These are phyloP conservation scores for Eutrema salsugineum DNA, from an alignment of 441 rosid species.

Conservation along the genomic window DNA sequence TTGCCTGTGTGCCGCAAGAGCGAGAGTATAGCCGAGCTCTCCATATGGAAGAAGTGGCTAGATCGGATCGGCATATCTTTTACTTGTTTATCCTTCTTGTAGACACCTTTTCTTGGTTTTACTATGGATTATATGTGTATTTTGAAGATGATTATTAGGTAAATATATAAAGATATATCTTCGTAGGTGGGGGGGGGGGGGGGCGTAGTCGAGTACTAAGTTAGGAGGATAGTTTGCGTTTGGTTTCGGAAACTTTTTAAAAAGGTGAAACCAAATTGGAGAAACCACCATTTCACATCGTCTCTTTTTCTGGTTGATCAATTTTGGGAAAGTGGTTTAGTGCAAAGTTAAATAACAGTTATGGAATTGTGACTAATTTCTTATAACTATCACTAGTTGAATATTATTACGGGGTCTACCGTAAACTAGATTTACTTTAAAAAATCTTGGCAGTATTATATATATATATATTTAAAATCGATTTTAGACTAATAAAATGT, in stretches of 20 bases:
- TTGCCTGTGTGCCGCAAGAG: conserved; percentile 51
- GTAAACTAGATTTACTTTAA: no score
- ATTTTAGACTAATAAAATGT: no score
- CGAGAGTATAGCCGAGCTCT: conserved; percentile 61
- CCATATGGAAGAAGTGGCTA: conserved; percentile 70
- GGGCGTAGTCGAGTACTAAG: conserved; percentile 20
- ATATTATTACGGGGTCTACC: no score
- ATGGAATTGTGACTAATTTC: no score
- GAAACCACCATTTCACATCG: conserved; percentile 9
- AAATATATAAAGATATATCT: conserved; percentile 12
- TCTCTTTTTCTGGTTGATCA: conserved; percentile 4
- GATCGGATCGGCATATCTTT: conserved; percentile 48
- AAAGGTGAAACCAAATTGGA: conserved; percentile 27
- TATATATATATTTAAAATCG: no score
- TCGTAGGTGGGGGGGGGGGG: background rate
- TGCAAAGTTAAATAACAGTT: no score
- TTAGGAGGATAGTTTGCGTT: conserved; percentile 45
- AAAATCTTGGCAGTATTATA: no score
- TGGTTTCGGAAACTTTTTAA: conserved; percentile 44
- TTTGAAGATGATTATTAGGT: conserved; percentile 5
- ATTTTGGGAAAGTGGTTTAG: no score
- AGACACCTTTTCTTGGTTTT: background rate
- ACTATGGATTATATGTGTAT: background rate
- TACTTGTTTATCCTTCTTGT: conserved; percentile 33
- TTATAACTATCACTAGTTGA: no score